phyloP scores from a whole-genome alignment of 345 rosid genomes.

The Theobroma cacao region DNA sequence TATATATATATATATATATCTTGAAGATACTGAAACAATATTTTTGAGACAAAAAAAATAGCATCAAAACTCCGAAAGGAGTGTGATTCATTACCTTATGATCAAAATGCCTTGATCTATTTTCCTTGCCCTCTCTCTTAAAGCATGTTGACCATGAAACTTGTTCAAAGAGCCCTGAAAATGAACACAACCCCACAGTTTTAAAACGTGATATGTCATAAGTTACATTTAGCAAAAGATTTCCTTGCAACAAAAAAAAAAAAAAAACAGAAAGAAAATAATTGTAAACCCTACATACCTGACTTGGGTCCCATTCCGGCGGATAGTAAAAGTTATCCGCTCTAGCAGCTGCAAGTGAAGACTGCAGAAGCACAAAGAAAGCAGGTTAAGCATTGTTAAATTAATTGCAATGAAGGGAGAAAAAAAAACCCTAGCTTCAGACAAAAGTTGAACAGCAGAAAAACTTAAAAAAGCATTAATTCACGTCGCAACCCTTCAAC shows the following conservation, averaged over 20 bases:
- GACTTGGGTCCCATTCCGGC: constrained; percentile 91
- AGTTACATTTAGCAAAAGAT: background rate
- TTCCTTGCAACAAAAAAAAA: background rate
- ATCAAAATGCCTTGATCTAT: constrained; percentile 88
- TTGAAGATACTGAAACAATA: background rate
- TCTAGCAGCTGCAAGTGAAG: constrained; percentile 95
- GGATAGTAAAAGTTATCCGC: constrained; percentile 97
- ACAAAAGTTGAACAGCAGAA: background rate
- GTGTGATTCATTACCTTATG: constrained; percentile 54
- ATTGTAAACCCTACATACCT: constrained; percentile 31
- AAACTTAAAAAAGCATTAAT: background rate
- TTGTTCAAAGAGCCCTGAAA: constrained; percentile 86
- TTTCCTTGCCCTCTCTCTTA: constrained; percentile 90
- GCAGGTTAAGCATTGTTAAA: constrained; percentile 6
- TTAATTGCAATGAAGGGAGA: background rate
- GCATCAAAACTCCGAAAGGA: background rate
- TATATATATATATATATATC: too few relatives aligned
- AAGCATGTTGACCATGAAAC: constrained; percentile 96
- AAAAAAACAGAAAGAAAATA: background rate
- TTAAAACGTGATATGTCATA: constrained; percentile 6
- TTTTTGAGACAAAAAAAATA: background rate
- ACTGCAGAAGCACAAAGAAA: constrained; percentile 46
- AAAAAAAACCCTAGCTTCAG: background rate
- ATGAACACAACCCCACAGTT: constrained; percentile 15
- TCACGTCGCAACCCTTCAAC: background rate